Percentiles rank a stretch among this genome's conserved stretches.
These are phyloP conservation scores for Colletotrichum tofieldiae DNA, from an alignment of 2,329 filamentous ascomycete species.

Conservation along the genomic window DNA sequence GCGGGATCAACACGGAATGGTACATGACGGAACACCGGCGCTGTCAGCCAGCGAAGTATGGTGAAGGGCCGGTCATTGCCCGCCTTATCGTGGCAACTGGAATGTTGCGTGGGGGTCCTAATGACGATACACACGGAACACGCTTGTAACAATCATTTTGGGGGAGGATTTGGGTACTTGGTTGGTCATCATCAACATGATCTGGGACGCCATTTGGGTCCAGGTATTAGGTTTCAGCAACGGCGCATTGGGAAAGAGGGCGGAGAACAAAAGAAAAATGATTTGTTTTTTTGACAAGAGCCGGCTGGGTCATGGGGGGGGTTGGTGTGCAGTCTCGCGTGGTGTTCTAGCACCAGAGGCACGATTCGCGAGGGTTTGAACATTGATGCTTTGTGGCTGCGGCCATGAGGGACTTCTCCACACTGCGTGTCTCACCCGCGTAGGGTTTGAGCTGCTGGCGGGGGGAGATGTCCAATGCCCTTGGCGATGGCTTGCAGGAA, in stretches of 20 bases:
- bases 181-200: slow-evolving; percentile 36
- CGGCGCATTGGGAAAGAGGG: slow-evolving; percentile 41
- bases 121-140: slow-evolving; percentile 38
- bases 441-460: slow-evolving; percentile 4
- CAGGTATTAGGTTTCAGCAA: slow-evolving; percentile 39
- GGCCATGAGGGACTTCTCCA: slow-evolving; percentile 17
- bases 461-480: slow-evolving; percentile 2
- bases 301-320: slow-evolving; percentile 22
- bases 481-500: slow-evolving; percentile 8
- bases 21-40: slow-evolving; percentile 23
- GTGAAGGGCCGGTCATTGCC: slow-evolving; percentile 5
- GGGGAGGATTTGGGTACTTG: slow-evolving; percentile 21
- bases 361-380: not conserved
- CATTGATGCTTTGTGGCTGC: not conserved
- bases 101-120: slow-evolving; percentile 30
- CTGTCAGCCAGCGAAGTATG: slow-evolving; percentile 20
- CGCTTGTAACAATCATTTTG: slow-evolving; percentile 39
- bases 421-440: slow-evolving; percentile 21
- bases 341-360: not conserved
- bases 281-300: slow-evolving; percentile 32
- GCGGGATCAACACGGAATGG: slow-evolving; percentile 13
- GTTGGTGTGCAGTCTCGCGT: not conserved
- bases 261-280: slow-evolving; percentile 40
- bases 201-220: slow-evolving; percentile 28
- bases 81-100: slow-evolving; percentile 28